Evolutionary conservation across 352 stramenopile species (phyloP).

Genomic region (Globisporangium echinulatum): DNA sequence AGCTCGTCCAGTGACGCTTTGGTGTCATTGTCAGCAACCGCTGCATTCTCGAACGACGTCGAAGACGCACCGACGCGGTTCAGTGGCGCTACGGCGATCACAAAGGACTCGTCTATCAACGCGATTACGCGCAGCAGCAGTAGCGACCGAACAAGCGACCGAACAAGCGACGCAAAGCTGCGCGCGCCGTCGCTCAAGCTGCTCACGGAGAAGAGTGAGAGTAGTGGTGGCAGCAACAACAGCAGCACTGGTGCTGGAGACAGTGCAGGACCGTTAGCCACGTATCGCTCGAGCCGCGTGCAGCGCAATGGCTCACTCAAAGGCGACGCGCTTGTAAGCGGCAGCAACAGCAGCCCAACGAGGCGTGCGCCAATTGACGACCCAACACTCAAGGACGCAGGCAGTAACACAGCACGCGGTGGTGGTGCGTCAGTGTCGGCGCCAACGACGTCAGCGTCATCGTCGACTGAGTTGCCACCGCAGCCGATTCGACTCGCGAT

Average conservation of each 20-base stretch:
- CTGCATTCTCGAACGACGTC: background rate
- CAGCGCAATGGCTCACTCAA: conserved; percentile 1
- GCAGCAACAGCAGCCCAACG: background rate
- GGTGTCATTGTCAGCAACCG: background rate
- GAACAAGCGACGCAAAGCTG: background rate
- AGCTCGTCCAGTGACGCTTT: background rate
- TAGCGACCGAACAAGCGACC: background rate
- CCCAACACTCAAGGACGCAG: background rate
- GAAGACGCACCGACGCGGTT: background rate
- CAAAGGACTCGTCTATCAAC: background rate
- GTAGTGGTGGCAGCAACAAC: background rate
- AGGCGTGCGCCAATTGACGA: conserved; percentile 3
- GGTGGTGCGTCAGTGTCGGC: conserved; percentile 5
- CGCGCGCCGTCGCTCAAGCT: conserved; percentile 1
- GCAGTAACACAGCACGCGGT: background rate
- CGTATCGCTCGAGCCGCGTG: conserved; percentile 5
- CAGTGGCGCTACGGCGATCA: background rate
- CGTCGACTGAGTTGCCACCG: conserved; percentile 11
- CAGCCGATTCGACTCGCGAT: conserved; percentile 42
- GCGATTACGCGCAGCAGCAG: background rate
- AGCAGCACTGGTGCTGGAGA: background rate
- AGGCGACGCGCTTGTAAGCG: background rate
- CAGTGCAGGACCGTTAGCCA: background rate
- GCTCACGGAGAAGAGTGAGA: background rate
- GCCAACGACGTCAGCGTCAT: conserved; percentile 7